Base-by-base conservation (phyloP, 306 rosid species). In the Macrotyloma uniflorum region DNA sequence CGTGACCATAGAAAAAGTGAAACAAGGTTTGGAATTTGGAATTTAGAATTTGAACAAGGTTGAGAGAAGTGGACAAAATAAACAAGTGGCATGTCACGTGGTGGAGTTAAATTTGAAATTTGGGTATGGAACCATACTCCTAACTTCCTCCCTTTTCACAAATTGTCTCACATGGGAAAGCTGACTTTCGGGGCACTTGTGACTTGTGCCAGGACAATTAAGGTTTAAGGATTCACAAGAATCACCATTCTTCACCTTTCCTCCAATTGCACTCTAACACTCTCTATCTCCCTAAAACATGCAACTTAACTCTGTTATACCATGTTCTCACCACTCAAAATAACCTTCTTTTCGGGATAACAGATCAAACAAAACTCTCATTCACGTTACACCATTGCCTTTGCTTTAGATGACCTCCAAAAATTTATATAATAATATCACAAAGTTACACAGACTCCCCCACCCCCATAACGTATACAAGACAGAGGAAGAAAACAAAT, bases 121-220 rank as follows among this genome's bases (percentile, higher is more conserved):
- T 70, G 43, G 69, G 13, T 15, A 46, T 75, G 63, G 38, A 47
- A 30, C 9, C 7, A 12, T 26, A 11, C n/a, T 20, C 11, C 5
- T 5, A 63, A 33, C 15, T 49, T 50, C 6, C 46, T 35, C 67
- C 58, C 18, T 46, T 77, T 77, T 24, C 67, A 66, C 47, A 23
- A 54, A 3, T 19, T n/a, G 12, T 6, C n/a, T 57, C 70, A 78
- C 82, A 68, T 68, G 82, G 36, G 13, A 50, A 13, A 9, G 30
- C 49, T 36, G 67, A 72, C 74, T 72, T 63, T 38, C 30, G 6
- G 82, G 16, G 4, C 58, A 67, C 75, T 53, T 63, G 49, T 66
- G 46, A 51, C 59, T 30, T 42, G 4, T 45, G 1, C 57, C 5
- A 51, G 12, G 42, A 24, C 38, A 16, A 13, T 2, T 18, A 10